Evolutionary conservation across 768 basidiomycete species (phyloP).

Genomic region (Boletus rubroflammeus): DNA sequence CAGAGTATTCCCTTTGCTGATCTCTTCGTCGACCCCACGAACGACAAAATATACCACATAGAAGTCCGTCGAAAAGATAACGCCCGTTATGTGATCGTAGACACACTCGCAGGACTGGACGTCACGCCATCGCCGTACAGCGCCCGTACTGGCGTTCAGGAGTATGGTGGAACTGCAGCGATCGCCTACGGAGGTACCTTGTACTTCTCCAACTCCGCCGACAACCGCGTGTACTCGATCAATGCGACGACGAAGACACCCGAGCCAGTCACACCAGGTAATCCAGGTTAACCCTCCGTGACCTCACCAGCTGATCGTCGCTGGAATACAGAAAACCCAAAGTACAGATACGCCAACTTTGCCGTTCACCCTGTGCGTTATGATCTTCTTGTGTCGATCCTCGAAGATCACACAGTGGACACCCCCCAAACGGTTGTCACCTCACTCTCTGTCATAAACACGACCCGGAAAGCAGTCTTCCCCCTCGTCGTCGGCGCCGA

Average conservation of each 20-base stretch:
- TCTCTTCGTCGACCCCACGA: conserved; percentile 51
- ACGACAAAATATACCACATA: conserved; percentile 46
- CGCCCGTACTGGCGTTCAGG: conserved; percentile 57
- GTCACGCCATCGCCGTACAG: conserved; percentile 54
- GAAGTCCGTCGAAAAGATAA: conserved; percentile 58
- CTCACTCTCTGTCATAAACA: conserved; percentile 55
- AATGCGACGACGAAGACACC: conserved; percentile 27
- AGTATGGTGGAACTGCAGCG: conserved; percentile 68
- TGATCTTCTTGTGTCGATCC: conserved; percentile 54
- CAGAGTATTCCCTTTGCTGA: conserved; percentile 37
- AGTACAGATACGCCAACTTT: conserved; percentile 62
- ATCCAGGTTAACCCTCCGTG: conserved; percentile 5
- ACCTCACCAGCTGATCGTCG: background rate
- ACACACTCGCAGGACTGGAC: conserved; percentile 45
- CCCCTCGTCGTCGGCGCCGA: conserved; percentile 57
- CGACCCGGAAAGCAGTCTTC: conserved; percentile 39
- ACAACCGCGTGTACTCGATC: conserved; percentile 51
- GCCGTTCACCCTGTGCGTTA: conserved; percentile 50
- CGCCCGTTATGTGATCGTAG: conserved; percentile 55
- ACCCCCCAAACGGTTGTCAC: conserved; percentile 40
- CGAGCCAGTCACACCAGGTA: conserved; percentile 61
- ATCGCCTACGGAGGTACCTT: conserved; percentile 46
- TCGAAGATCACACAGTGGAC: conserved; percentile 66
- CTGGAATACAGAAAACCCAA: conserved; percentile 9
- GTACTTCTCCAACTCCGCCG: conserved; percentile 57